Conservation (phyloP, 331 rosid species). For the Prunus yedoensis region DNA sequence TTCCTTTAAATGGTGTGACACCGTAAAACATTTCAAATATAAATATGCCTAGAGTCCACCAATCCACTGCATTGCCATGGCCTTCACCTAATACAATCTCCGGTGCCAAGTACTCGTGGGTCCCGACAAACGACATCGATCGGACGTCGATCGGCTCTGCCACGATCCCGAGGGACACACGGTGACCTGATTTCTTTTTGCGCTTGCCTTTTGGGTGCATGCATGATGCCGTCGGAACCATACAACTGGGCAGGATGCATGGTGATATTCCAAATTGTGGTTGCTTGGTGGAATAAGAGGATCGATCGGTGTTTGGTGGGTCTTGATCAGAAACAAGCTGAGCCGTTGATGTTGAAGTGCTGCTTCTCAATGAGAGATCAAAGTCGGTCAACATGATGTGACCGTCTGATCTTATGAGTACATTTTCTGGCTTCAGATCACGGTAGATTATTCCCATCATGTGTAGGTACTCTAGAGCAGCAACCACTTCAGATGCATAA, state of each 20-base stretch:
- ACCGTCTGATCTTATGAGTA: constrained; percentile 34
- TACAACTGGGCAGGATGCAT: constrained; percentile 37
- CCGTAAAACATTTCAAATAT: constrained; percentile 38
- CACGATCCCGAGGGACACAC: constrained; percentile 20
- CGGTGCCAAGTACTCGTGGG: constrained; percentile 37
- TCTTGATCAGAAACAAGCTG: constrained; percentile 15
- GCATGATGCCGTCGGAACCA: constrained; percentile 28
- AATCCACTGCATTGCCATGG: constrained; percentile 40
- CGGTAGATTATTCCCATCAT: constrained; percentile 42
- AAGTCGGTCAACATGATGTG: constrained; percentile 45
- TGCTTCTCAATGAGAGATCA: constrained; percentile 33
- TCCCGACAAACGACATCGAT: constrained; percentile 44
- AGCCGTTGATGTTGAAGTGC: constrained; percentile 23
- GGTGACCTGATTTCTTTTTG: constrained; percentile 7
- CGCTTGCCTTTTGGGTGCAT: constrained; percentile 18
- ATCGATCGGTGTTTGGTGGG: not conserved
- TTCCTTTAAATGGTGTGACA: constrained; percentile 35
- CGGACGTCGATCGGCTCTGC: constrained; percentile 34
- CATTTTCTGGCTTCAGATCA: constrained; percentile 41
- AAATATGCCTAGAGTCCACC: constrained; percentile 43
- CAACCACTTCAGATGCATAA: constrained; percentile 37
- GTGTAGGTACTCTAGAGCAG: constrained; percentile 39
- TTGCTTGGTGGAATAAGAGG: constrained; percentile 1
- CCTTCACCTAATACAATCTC: constrained; percentile 34
- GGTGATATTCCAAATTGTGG: constrained; percentile 24